These are phyloP conservation scores for Coccomyxa sp. DNA, from an alignment of 139 green algal genomes.

Conservation along the genomic window DNA sequence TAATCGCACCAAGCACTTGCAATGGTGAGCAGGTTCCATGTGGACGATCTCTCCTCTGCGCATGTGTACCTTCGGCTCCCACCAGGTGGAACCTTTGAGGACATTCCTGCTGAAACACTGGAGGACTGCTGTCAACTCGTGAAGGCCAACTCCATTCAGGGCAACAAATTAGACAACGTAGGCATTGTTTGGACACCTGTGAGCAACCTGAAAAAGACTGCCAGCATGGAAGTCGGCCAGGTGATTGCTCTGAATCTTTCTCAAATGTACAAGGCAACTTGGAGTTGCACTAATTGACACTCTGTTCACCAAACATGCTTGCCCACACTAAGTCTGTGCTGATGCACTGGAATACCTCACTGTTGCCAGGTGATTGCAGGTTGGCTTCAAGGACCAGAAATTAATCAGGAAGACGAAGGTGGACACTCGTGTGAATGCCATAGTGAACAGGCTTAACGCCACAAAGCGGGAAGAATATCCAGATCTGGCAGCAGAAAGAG, in stretches of 20 bases:
- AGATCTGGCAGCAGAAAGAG: constrained; percentile 72
- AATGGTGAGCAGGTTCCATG: constrained; percentile 79
- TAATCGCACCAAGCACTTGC: background rate
- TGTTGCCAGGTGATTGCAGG: constrained; percentile 40
- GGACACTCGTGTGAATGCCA: constrained; percentile 75
- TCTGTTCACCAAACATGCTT: too few species aligned
- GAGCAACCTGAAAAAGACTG: constrained; percentile 86
- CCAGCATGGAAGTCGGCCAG: constrained; percentile 68
- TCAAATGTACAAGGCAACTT: background rate
- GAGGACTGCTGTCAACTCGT: constrained; percentile 90
- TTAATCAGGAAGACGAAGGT: constrained; percentile 64
- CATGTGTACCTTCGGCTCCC: constrained; percentile 94
- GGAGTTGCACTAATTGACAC: background rate
- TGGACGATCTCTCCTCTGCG: constrained; percentile 89
- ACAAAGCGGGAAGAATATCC: constrained; percentile 75
- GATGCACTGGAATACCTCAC: too few species aligned
- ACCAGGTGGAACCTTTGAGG: constrained; percentile 49
- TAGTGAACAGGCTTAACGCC: constrained; percentile 93
- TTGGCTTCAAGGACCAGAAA: constrained; percentile 83
- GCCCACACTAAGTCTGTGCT: too few species aligned
- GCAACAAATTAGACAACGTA: constrained; percentile 40
- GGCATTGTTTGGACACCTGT: constrained; percentile 80
- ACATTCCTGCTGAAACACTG: constrained; percentile 80
- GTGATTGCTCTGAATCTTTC: constrained; percentile 7
- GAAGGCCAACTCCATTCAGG: constrained; percentile 95